Base-by-base conservation (phyloP, 345 rosid species). In the Salix purpurea region DNA sequence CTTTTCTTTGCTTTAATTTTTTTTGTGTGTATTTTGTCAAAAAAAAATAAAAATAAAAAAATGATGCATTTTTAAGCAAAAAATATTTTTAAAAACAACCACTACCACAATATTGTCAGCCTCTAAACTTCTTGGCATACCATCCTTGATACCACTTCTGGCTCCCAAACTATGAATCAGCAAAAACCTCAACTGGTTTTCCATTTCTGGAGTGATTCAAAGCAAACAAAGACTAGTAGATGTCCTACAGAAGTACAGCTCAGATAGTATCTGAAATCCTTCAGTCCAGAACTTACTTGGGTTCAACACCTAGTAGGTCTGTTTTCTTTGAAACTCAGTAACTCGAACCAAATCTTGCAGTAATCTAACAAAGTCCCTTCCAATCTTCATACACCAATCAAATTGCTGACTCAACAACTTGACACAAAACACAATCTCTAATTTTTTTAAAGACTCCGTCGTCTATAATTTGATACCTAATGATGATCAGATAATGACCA, bases 291-390 rank as follows among this genome's bases (percentile, higher is more conserved):
- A 87, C 74, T 76, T 84, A 23, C 79, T 52, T 1, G 86, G 91
- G 70, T 79, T 87, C 70, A 81, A 74, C 26, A 88, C 75, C 83
- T 93, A 80, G 82, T 80, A 89, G 60, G 82, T 91, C 95, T 91
- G 89, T 74, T 90, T 67, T 70, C 85, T 87, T 74, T 74, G 75
- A 67, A 94, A 87, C 50, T 75, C 91, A 4, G 92, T 88, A 32
- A 94, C 87, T 77, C 93, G 92, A 87, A 86, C 80, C 76, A 94
- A 72, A 66, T 93, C 97, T 69, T 92, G 99, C 36, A 93, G 80
- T 70, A 94, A 73, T 74, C 97, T 72, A 54, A 89, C 50, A 67
- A 91, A 86, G 73, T 90, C 97, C 83, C 97, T 87, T 52, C 97
- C 97, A 7, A 90, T 83, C 85, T 87, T 88, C 80, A 89, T 83